Conservation (phyloP, 768 basidiomycete genomes). For the Xerocomellus amylosporus region DNA sequence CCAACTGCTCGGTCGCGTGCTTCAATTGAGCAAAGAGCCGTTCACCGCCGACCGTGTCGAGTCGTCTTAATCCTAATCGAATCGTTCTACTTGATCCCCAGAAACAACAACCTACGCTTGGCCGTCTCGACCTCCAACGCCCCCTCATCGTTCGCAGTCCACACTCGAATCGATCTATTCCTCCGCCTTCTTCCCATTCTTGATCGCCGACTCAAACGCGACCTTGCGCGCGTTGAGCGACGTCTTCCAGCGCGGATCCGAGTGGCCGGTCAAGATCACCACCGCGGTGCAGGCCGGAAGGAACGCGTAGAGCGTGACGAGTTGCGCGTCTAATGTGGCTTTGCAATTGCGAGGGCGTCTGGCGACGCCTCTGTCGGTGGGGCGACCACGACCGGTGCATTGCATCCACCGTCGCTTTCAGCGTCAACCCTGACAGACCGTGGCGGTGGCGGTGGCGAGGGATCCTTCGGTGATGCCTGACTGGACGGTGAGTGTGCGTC, state of each 20-base stretch:
- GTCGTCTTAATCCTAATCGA: too few relatives aligned
- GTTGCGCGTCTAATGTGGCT: slow-evolving; percentile 45
- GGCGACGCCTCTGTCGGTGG: slow-evolving; percentile 31
- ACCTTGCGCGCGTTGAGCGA: too few relatives aligned
- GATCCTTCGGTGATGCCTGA: slow-evolving; percentile 87
- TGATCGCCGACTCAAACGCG: slow-evolving; percentile 82
- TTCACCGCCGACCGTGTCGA: too few relatives aligned
- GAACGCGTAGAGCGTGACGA: too few relatives aligned
- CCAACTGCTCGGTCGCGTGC: too few relatives aligned
- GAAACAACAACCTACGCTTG: too few relatives aligned
- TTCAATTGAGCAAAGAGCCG: too few relatives aligned
- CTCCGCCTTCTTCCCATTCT: slow-evolving; percentile 53
- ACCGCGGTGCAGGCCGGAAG: slow-evolving; percentile 83
- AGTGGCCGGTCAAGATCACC: slow-evolving; percentile 74
- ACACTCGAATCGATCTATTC: too few relatives aligned
- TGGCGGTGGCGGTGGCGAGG: slow-evolving; percentile 67
- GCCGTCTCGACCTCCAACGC: too few relatives aligned
- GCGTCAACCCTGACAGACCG: slow-evolving; percentile 67
- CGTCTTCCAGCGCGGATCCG: slow-evolving; percentile 81
- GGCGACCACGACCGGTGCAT: slow-evolving; percentile 18
- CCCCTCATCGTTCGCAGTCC: too few relatives aligned
- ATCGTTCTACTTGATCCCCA: too few relatives aligned
- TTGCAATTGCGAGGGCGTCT: slow-evolving; percentile 40
- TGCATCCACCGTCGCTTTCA: slow-evolving; percentile 44
- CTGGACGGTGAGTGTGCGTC: slow-evolving; percentile 38